phyloP scores from a whole-genome alignment of 2,329 filamentous ascomycete genomes.

The Sporothrix brasiliensis region DNA sequence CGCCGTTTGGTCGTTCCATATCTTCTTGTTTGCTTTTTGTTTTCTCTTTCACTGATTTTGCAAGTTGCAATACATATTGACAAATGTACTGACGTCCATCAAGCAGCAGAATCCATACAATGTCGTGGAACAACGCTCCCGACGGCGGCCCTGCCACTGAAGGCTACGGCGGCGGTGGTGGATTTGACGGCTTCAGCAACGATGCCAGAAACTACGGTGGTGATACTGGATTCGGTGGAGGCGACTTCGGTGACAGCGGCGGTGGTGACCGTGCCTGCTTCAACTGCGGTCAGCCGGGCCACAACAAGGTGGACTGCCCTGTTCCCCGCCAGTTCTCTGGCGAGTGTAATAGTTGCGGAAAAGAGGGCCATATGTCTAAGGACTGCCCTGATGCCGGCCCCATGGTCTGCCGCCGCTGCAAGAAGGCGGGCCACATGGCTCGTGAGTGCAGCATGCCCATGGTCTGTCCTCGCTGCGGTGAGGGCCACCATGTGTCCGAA shows the following conservation, averaged over 20 bases:
- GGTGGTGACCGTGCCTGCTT: conserved; percentile 55
- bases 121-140: conserved; percentile 13
- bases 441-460: conserved; percentile 62
- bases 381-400: conserved; percentile 51
- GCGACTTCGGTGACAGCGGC: conserved; percentile 25
- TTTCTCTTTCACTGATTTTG: too few species aligned
- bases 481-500: conserved; percentile 56
- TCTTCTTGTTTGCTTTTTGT: neutral
- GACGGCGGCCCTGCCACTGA: neutral
- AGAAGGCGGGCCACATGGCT: conserved; percentile 56
- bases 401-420: conserved; percentile 47
- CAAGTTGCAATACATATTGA: neutral
- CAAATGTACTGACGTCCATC: neutral
- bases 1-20: neutral
- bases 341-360: conserved; percentile 48
- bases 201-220: neutral
- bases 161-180: neutral
- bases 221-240: conserved; percentile 3
- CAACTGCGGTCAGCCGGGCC: conserved; percentile 61
- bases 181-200: conserved; percentile 62
- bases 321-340: conserved; percentile 52
- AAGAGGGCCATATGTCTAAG: conserved; percentile 56
- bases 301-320: conserved; percentile 65
- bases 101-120: neutral
- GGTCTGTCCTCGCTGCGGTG: conserved; percentile 51